Conservation (phyloP, 108 stramenopile species). For the Cylindrotheca fusiformis region DNA sequence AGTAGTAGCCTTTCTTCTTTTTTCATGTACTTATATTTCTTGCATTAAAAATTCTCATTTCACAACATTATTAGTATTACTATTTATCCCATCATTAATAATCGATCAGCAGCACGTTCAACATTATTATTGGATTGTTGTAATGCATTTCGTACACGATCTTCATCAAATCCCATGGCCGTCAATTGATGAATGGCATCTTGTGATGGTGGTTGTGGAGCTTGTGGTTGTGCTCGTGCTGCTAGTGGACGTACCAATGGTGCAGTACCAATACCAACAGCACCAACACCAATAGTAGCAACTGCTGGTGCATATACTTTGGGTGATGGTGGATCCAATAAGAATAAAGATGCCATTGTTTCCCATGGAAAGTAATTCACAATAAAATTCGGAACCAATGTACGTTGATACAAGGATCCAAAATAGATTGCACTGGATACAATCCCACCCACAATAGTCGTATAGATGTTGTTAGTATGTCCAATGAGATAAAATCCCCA, state of each 20-base stretch:
- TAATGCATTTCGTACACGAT: constrained; percentile 68
- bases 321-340: constrained; percentile 19
- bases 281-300: neutral
- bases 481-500: constrained; percentile 34
- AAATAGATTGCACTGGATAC: too few relatives aligned
- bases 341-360: constrained; percentile 14
- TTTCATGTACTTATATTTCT: too few relatives aligned
- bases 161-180: constrained; percentile 81
- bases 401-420: neutral
- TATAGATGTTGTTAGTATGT: neutral
- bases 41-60: too few relatives aligned
- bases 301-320: constrained; percentile 12
- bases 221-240: constrained; percentile 5
- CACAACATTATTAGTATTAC: too few relatives aligned
- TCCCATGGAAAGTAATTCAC: constrained; percentile 24
- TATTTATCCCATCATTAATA: constrained; percentile 38
- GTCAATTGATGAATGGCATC: constrained; percentile 76
- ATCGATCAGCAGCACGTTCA: constrained; percentile 85
- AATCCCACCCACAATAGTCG: too few relatives aligned
- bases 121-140: constrained; percentile 71
- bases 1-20: too few relatives aligned
- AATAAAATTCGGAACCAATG: constrained; percentile 10
- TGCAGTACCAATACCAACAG: neutral
- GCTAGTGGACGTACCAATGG: neutral
- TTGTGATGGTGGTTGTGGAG: constrained; percentile 48